phyloP scores from a whole-genome alignment of 1,284 basidiomycete genomes.

The Sporisorium scitamineum region DNA sequence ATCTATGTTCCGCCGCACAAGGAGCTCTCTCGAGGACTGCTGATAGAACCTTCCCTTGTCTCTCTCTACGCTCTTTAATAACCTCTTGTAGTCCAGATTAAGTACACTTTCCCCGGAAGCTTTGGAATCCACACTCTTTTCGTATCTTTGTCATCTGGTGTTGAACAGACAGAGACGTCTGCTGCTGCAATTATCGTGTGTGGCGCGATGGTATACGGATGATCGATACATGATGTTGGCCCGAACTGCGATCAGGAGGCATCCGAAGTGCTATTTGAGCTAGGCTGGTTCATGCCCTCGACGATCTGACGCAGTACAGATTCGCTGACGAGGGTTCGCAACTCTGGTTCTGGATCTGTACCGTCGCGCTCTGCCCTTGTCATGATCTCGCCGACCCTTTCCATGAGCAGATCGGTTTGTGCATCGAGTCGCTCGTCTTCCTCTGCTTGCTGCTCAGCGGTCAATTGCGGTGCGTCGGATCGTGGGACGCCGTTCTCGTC shows the following conservation, averaged over 20 bases:
- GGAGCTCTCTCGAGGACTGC: background rate
- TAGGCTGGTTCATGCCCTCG: slow-evolving; percentile 44
- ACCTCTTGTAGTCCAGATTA: background rate
- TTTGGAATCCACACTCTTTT: background rate
- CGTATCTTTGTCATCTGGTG: background rate
- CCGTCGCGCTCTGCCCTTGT: slow-evolving; percentile 48
- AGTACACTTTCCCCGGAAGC: background rate
- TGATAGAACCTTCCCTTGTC: background rate
- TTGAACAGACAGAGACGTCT: background rate
- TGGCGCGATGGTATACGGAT: slow-evolving; percentile 10
- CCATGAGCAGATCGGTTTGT: slow-evolving; percentile 55
- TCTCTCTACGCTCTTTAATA: background rate
- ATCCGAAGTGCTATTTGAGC: background rate
- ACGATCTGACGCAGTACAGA: slow-evolving; percentile 56
- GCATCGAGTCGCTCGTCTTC: slow-evolving; percentile 38
- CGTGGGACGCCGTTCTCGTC: slow-evolving; percentile 37
- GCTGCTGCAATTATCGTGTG: background rate
- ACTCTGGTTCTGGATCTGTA: slow-evolving; percentile 51
- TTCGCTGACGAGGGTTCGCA: slow-evolving; percentile 56
- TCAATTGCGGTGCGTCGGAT: slow-evolving; percentile 2
- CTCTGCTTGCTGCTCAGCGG: slow-evolving; percentile 24
- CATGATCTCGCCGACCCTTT: slow-evolving; percentile 56
- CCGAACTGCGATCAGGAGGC: background rate
- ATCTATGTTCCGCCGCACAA: background rate
- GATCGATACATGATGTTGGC: background rate